These are phyloP conservation scores for Sphagnurus paluster DNA, from an alignment of 1,284 basidiomycete species.

Conservation along the genomic window DNA sequence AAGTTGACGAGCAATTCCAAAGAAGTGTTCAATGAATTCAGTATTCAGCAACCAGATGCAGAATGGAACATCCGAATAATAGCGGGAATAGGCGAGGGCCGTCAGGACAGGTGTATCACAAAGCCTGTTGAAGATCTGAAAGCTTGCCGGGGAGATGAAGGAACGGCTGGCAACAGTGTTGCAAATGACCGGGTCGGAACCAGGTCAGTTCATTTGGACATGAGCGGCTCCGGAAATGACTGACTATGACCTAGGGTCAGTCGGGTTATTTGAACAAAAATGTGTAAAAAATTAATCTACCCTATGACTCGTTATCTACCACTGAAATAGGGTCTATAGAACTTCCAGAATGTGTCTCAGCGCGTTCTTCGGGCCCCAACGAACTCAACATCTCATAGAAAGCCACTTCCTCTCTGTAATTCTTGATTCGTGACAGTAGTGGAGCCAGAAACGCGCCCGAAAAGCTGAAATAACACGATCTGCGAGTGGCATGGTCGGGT, in stretches of 20 bases:
- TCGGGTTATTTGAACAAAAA: no score
- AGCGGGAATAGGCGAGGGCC: conserved; percentile 8
- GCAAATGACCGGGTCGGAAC: no score
- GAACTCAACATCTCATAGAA: no score
- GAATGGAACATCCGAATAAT: conserved; percentile 24
- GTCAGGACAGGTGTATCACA: conserved; percentile 24
- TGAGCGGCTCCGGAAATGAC: no score
- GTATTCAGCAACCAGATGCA: conserved; percentile 26
- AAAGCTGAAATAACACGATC: conserved; percentile 22
- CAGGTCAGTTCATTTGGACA: no score
- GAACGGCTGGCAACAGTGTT: no score
- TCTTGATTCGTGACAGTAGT: conserved; percentile 18
- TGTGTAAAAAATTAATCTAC: no score
- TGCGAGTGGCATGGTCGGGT: conserved; percentile 11
- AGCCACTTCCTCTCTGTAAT: no score
- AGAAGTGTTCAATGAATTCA: conserved; percentile 30
- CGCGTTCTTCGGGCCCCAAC: no score
- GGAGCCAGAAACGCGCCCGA: conserved; percentile 25
- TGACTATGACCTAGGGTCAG: no score
- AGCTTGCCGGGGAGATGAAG: conserved; percentile 26
- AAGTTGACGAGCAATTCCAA: conserved; percentile 25
- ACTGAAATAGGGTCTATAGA: conserved; percentile 23
- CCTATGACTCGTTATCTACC: no score
- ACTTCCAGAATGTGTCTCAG: conserved; percentile 4
- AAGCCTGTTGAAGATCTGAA: conserved; percentile 27